Evolutionary conservation across 352 stramenopile genomes (phyloP).

Genomic region (Pythium oligandrum): DNA sequence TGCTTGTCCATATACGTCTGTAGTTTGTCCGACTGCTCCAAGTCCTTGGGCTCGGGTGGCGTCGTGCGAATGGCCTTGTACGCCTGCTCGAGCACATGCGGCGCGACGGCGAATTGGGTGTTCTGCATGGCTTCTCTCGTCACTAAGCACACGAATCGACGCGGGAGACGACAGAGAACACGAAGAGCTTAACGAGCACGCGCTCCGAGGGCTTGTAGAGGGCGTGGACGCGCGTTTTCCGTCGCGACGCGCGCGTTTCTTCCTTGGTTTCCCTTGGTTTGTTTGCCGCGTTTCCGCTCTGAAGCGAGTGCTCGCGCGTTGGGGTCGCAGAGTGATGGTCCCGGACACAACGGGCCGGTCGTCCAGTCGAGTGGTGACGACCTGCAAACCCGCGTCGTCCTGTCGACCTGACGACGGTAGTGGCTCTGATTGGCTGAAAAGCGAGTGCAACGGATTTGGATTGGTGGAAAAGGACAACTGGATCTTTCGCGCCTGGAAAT

Average conservation of each 20-base stretch:
- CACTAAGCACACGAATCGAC: no score
- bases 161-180: background rate
- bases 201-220: no score
- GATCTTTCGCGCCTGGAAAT: constrained; percentile 6
- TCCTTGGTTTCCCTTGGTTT: constrained; percentile 7
- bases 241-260: no score
- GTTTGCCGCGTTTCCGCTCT: background rate
- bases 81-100: constrained; percentile 79
- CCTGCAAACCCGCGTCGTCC: no score
- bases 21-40: constrained; percentile 81
- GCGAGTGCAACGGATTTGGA: no score
- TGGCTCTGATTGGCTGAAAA: constrained; percentile 1
- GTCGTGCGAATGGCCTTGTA: constrained; percentile 88
- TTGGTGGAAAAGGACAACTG: background rate
- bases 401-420: no score
- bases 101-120: constrained; percentile 58
- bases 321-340: constrained; percentile 18
- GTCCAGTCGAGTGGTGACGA: no score
- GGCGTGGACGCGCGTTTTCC: no score
- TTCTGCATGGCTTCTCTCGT: constrained; percentile 25
- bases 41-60: constrained; percentile 72
- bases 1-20: constrained; percentile 75
- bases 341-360: no score
- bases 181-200: background rate
- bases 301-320: constrained; percentile 1